A percentile compares a stretch with the other conserved stretches of the same genome.
phyloP scores from a whole-genome alignment of 116 monocot species.

The Thalassia testudinum region DNA sequence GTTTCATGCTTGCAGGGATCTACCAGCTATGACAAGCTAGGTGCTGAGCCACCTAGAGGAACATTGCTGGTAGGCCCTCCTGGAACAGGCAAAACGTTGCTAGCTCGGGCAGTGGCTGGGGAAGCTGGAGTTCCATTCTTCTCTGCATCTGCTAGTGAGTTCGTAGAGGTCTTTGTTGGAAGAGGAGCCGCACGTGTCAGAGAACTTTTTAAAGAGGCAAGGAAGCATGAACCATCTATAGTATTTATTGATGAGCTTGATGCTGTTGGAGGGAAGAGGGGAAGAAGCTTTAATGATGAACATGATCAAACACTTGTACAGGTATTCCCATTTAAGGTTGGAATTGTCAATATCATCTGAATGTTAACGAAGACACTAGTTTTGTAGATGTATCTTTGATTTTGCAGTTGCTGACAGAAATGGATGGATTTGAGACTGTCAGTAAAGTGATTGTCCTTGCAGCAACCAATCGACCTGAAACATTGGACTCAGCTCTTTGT shows the following conservation, averaged over 20 bases:
- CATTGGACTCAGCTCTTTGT: constrained; percentile 81
- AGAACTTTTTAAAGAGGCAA: constrained; percentile 81
- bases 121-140: constrained; percentile 97
- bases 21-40: constrained; percentile 63
- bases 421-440: constrained; percentile 96
- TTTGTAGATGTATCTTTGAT: neutral
- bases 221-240: constrained; percentile 63
- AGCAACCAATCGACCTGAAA: constrained; percentile 90
- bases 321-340: constrained; percentile 4
- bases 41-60: constrained; percentile 83
- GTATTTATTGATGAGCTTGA: constrained; percentile 96
- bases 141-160: constrained; percentile 94
- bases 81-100: constrained; percentile 94
- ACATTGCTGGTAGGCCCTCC: constrained; percentile 84
- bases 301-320: constrained; percentile 92
- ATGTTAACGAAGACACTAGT: neutral
- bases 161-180: constrained; percentile 93
- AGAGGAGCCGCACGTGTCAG: constrained; percentile 92
- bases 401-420: constrained; percentile 79
- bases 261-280: constrained; percentile 92
- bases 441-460: constrained; percentile 82
- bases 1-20: constrained; percentile 89
- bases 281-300: constrained; percentile 85
- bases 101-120: constrained; percentile 86
- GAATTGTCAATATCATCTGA: no score